phyloP scores from a whole-genome alignment of 2,329 filamentous ascomycete genomes.

The Trichoderma pleuroti region DNA sequence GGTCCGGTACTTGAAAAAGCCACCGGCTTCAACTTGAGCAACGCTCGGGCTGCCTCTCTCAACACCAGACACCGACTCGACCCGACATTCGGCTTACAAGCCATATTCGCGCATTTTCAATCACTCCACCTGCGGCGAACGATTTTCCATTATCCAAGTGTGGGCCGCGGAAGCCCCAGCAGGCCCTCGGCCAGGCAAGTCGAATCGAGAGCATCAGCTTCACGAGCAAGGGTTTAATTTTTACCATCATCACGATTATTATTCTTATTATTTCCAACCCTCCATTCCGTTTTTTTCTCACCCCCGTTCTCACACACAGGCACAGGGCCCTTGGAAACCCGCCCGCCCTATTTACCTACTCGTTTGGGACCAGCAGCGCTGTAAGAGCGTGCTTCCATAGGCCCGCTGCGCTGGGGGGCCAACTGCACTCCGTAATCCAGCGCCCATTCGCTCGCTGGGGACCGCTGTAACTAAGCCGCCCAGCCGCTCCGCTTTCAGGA shows the following conservation, averaged over 20 bases:
- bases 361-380: slow-evolving; percentile 8
- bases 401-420: slow-evolving; percentile 6
- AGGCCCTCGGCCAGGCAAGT: slow-evolving; percentile 4
- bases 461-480: slow-evolving; percentile 11
- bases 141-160: slow-evolving; percentile 8
- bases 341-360: not conserved
- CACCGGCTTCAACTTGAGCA: not conserved
- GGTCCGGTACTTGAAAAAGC: not conserved
- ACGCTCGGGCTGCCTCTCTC: not conserved
- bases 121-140: slow-evolving; percentile 11
- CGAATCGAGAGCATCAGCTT: not conserved
- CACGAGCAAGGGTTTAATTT: not conserved
- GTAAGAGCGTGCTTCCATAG: slow-evolving; percentile 13
- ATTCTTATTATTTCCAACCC: not conserved
- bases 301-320: not conserved
- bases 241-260: too few relatives aligned
- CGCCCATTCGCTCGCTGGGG: not conserved
- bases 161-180: slow-evolving; percentile 14
- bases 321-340: not conserved
- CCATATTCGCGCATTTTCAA: slow-evolving; percentile 18
- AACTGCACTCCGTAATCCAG: slow-evolving; percentile 14
- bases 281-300: not conserved
- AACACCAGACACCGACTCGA: slow-evolving; percentile 10
- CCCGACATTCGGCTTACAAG: slow-evolving; percentile 16
- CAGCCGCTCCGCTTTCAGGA: slow-evolving; percentile 16